Evolutionary conservation across 495 filamentous ascomycete species (phyloP).

Genomic region (Extremus antarcticus): DNA sequence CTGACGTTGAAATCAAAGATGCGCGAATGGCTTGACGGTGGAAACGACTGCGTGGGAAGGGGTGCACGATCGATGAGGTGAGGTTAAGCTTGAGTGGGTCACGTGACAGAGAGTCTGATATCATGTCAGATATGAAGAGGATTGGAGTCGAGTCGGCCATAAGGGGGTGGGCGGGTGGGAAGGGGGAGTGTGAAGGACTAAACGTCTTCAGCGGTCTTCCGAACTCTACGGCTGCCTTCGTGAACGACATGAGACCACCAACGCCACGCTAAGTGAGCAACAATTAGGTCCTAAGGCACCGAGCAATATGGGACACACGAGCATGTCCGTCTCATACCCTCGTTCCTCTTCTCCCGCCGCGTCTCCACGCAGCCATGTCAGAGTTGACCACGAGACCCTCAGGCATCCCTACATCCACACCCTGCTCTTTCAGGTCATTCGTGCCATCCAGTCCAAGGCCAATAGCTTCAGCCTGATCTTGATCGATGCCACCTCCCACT

Average conservation of each 20-base stretch:
- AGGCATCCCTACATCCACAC: constrained; percentile 7
- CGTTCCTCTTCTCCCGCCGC: background rate
- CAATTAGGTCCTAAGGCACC: no score
- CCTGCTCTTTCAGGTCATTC: constrained; percentile 11
- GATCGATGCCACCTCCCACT: constrained; percentile 1
- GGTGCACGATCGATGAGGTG: constrained; percentile 4
- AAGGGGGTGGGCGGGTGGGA: no score
- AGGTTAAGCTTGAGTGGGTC: constrained; percentile 3
- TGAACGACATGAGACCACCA: no score
- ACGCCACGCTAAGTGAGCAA: constrained; percentile 11
- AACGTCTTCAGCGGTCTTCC: no score
- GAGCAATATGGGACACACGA: no score
- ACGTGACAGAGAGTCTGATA: no score
- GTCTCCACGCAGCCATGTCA: constrained; percentile 27
- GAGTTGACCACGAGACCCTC: constrained; percentile 29
- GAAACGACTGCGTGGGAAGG: constrained; percentile 75
- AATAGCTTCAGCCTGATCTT: constrained; percentile 7
- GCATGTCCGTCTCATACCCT: background rate
- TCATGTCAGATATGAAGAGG: no score
- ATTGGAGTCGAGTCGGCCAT: background rate
- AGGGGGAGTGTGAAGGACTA: no score
- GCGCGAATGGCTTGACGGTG: constrained; percentile 61
- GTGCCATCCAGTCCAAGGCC: constrained; percentile 7
- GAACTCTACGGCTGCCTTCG: no score
- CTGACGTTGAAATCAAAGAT: constrained; percentile 40